Evolutionary conservation across 306 rosid species (phyloP).

Genomic region (Corylus americana): DNA sequence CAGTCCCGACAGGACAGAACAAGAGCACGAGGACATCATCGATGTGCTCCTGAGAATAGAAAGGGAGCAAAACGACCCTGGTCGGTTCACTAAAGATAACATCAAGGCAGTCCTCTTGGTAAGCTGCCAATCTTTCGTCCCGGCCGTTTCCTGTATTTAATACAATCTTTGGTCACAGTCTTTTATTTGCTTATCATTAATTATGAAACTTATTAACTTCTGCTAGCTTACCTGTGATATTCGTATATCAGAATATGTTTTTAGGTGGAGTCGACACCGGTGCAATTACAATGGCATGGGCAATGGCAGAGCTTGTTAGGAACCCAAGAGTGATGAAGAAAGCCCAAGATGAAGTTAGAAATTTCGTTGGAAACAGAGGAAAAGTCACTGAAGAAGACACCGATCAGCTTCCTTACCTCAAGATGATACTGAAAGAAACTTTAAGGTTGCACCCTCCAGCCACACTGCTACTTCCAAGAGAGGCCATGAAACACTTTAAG

Average conservation of each 20-base stretch:
- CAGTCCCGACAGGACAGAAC: background rate
- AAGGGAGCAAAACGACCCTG: constrained; percentile 31
- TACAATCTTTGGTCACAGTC: background rate
- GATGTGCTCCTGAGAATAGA: constrained; percentile 39
- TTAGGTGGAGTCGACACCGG: constrained; percentile 44
- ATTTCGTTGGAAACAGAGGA: background rate
- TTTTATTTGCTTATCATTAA: background rate
- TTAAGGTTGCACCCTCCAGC: constrained; percentile 50
- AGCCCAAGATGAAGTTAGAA: constrained; percentile 38
- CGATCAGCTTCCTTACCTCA: constrained; percentile 32
- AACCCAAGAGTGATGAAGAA: constrained; percentile 39
- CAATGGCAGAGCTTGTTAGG: constrained; percentile 43
- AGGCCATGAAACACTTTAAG: constrained; percentile 26
- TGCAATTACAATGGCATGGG: constrained; percentile 38
- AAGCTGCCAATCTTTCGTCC: background rate
- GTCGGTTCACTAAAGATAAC: constrained; percentile 10
- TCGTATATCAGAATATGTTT: constrained; percentile 29
- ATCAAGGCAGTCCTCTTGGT: constrained; percentile 48
- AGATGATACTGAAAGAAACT: constrained; percentile 45
- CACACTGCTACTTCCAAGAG: constrained; percentile 44
- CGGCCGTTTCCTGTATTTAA: background rate
- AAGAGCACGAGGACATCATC: constrained; percentile 37
- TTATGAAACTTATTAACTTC: too few species aligned
- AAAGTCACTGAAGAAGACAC: constrained; percentile 30
- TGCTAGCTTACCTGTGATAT: background rate